These are phyloP conservation scores for Sclerotinia trifoliorum DNA, from an alignment of 2,329 filamentous ascomycete species.

Conservation along the genomic window DNA sequence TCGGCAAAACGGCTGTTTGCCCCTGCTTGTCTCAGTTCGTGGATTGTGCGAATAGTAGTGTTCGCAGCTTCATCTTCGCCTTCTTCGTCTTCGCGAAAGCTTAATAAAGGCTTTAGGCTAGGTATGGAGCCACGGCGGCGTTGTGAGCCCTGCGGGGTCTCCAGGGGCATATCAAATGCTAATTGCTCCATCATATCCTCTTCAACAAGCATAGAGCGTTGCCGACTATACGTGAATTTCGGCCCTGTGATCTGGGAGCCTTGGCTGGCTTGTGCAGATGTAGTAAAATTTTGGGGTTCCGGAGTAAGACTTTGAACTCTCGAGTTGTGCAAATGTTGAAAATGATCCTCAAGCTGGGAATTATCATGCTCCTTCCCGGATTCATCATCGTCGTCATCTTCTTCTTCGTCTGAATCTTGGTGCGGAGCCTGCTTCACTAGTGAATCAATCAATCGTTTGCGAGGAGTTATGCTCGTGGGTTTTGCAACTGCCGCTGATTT, in stretches of 20 bases:
- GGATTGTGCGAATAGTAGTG: slow-evolving; percentile 58
- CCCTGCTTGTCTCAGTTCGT: slow-evolving; percentile 64
- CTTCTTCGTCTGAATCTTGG: slow-evolving; percentile 20
- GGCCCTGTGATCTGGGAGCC: slow-evolving; percentile 35
- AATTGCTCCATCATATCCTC: slow-evolving; percentile 38
- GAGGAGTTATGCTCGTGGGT: slow-evolving; percentile 24
- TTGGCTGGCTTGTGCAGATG: slow-evolving; percentile 31
- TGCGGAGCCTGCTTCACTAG: slow-evolving; percentile 37
- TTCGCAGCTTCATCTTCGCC: slow-evolving; percentile 32
- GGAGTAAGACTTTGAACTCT: slow-evolving; percentile 29
- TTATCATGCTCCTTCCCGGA: slow-evolving; percentile 22
- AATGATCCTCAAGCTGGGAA: slow-evolving; percentile 19
- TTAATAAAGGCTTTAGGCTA: slow-evolving; percentile 32
- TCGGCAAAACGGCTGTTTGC: slow-evolving; percentile 66
- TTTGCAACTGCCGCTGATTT: slow-evolving; percentile 29
- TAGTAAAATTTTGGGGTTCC: slow-evolving; percentile 18
- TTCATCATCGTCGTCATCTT: slow-evolving; percentile 9
- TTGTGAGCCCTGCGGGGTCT: slow-evolving; percentile 25
- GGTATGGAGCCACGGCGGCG: slow-evolving; percentile 36
- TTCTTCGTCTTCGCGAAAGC: slow-evolving; percentile 37
- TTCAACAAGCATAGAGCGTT: slow-evolving; percentile 40
- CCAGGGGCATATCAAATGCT: slow-evolving; percentile 35
- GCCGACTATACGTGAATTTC: slow-evolving; percentile 39
- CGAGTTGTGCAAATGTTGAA: slow-evolving; percentile 11
- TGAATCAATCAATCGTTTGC: slow-evolving; percentile 39